Base-by-base conservation (phyloP, 1,284 basidiomycete genomes). In the Ganoderma lucidum region DNA sequence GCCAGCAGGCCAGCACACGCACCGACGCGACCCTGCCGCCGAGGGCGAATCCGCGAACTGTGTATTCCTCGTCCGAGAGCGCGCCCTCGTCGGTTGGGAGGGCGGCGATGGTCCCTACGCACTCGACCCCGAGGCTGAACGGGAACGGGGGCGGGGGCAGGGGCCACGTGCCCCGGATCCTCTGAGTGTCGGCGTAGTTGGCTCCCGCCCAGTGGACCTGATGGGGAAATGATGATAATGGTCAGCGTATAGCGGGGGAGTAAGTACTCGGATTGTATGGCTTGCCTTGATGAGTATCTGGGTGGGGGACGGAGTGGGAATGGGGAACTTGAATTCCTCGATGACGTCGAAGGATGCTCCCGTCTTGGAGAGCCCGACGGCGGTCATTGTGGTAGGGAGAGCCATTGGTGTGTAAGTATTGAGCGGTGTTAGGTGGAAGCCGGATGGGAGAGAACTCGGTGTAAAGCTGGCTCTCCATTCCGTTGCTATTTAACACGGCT, bases 201-300 rank as follows among this genome's bases (percentile, higher is more conserved):
- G 35, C 55, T 19, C 32, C 55, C 12, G 55, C 55, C 55, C 55
- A 58, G 10, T 8, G 28, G 15, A 58, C 55, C 55, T 58, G 55
- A n/a, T 8, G 35, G 3, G 14, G 14, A 10, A n/a, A 37, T 9
- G 17, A 32, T 37, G 9, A 37, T 9, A 14, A 32, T 37, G 9
- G n/a, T 32, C 19, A 37, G 5, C 17, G 10, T 10, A 23, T 23
- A 23, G 23, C 23, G 35, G 35, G 17, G 55, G 1, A 8, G 19
- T 6, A 19, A 0, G 6, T 23, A 37, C 30, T 28, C 15, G 12
- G 15, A 2, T 17, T 37, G 55, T 1, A 58, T 14, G 5, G 35
- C 55, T 37, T 12, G 55, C 55, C 55, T 58, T 58, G 55, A 58
- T 58, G 55, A 37, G 55, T 17, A 58, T 37, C 55, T 58, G 55